phyloP scores from a whole-genome alignment of 2,329 filamentous ascomycete species.

The Talaromyces sp. region DNA sequence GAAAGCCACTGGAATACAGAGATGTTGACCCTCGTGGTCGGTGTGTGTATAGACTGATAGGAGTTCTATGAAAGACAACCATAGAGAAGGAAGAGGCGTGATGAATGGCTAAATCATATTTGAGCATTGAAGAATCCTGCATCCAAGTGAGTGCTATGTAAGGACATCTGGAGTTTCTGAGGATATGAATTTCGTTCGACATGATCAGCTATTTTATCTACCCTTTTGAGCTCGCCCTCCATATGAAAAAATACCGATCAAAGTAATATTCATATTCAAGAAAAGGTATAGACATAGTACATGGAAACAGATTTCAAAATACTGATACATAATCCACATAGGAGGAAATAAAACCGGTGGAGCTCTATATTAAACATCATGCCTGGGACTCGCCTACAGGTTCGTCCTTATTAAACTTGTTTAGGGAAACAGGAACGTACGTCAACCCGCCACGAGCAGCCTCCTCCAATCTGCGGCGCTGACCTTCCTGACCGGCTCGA shows the following conservation, averaged over 20 bases:
- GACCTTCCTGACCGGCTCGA: constrained; percentile 73
- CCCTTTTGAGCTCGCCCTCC: not conserved
- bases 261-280: not conserved
- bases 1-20: constrained; percentile 23
- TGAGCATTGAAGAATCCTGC: not conserved
- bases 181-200: not conserved
- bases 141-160: not conserved
- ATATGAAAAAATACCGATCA: not conserved
- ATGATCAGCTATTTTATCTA: not conserved
- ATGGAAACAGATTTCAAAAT: not conserved
- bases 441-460: constrained; percentile 59
- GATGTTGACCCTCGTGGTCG: constrained; percentile 22
- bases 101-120: not conserved
- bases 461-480: constrained; percentile 57
- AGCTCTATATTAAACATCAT: not conserved
- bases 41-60: constrained; percentile 22
- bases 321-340: not conserved
- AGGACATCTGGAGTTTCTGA: not conserved
- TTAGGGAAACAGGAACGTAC: constrained; percentile 35
- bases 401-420: constrained; percentile 12
- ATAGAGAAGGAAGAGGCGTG: no score
- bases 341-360: no score
- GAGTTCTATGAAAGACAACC: not conserved
- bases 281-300: not conserved
- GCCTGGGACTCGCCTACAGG: not conserved